Evolutionary conservation across 2,329 filamentous ascomycete species (phyloP), one percentile per base, ranked within the genome.

Genomic region (Apiospora hydei): DNA sequence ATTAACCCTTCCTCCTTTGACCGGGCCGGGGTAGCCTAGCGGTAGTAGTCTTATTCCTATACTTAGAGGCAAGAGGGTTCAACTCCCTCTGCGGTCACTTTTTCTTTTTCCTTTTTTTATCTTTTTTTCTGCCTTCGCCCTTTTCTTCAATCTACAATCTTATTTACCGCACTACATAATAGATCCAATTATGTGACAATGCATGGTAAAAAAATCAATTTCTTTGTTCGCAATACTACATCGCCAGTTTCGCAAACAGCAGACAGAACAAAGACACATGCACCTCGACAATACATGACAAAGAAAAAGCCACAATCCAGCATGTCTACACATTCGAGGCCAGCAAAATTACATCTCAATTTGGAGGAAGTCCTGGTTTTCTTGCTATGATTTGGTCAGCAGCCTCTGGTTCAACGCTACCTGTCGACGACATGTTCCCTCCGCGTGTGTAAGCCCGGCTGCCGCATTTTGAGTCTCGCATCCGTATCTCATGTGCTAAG

Each of bases 41-140:
- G 46, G 46, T 49, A 49, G 21, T 49, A 49, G n/a, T 11, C 1
- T 49, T 49, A 49, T 18, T 49, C 21, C 21, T 49, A 49, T 30
- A n/a, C 46, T 51, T 51, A 26, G 14, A 24, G n/a, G 49, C 49
- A 51, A 26, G 49, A 51, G 49, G 49, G n/a, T 24, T 51, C 49
- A 26, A 51, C 49, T 26, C 49, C 49, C 49, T 51, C n/a, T 51
- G 49, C 49, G 49, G 46, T 51, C n/a, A 51, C n/a, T 24, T 51
- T 51, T 26, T 26, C 10, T 51, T 26, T 26, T 51, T 51, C 10
- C 6, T 11, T 14, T 14, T 51, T 24, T 51, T 14, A 4, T 3
- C 41, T 38, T 8, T 38, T 38, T 18, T 7, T 47, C 16, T 7
- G 1, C 44, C 6, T 47, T 21, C 18, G 0, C 44, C 43, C 4